Conservation (phyloP, 2,329 filamentous ascomycete genomes). For the Apiospora malaysiana region DNA sequence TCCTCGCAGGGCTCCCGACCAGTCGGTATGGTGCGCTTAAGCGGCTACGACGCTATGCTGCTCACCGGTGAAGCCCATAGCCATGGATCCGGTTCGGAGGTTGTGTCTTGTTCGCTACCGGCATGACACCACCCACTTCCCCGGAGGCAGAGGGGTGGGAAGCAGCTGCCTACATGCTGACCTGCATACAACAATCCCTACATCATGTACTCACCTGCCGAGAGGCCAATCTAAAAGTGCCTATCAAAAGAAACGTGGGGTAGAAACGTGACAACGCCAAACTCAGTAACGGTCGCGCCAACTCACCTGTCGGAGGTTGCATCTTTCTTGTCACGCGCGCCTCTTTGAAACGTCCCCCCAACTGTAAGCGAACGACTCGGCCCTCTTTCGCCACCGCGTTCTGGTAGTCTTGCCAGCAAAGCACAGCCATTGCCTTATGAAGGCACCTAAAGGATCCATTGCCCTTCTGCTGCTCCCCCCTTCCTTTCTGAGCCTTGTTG, state of each 20-base stretch:
- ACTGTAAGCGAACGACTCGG: constrained; percentile 7
- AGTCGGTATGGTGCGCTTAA: constrained; percentile 20
- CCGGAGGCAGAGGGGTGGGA: background rate
- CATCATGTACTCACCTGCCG: background rate
- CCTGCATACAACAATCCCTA: background rate
- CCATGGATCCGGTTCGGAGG: constrained; percentile 17
- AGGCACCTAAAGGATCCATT: background rate
- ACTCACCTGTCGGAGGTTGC: background rate
- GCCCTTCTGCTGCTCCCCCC: background rate
- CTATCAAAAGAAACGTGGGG: background rate
- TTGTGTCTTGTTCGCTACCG: background rate
- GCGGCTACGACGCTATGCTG: constrained; percentile 20
- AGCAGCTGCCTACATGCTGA: background rate
- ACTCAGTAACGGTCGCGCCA: background rate
- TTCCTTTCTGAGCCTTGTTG: background rate
- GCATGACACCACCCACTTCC: constrained; percentile 13
- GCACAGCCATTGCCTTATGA: background rate
- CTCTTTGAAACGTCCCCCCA: constrained; percentile 17
- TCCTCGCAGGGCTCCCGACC: constrained; percentile 11
- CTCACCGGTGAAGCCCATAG: constrained; percentile 20
- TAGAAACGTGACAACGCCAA: constrained; percentile 14
- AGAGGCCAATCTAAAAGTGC: background rate
- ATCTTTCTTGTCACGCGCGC: constrained; percentile 1
- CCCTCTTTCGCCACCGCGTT: background rate
- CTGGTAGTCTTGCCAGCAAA: background rate